phyloP scores from a whole-genome alignment of 2,329 filamentous ascomycete species.

The Ploettnerulaceae sp. region DNA sequence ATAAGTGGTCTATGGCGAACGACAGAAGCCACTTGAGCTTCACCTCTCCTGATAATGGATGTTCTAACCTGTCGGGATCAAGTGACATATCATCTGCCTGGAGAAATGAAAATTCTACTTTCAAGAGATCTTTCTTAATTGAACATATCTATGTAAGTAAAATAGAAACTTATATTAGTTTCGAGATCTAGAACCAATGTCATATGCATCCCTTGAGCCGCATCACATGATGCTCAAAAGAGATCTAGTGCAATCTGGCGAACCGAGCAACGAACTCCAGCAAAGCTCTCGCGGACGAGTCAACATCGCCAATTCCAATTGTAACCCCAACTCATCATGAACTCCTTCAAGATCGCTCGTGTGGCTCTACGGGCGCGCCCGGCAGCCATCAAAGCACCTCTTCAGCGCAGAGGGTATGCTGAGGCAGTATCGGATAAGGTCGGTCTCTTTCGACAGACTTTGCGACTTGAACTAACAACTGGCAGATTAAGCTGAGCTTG shows the following conservation, averaged over 20 bases:
- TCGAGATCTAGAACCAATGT: too few relatives aligned
- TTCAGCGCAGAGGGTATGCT: conserved; percentile 87
- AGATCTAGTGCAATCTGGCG: not conserved
- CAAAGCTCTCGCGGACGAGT: conserved; percentile 24
- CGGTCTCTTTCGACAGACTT: conserved; percentile 35
- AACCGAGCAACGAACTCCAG: conserved; percentile 14
- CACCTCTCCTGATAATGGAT: too few relatives aligned
- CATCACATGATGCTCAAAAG: conserved; percentile 6
- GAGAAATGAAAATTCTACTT: too few relatives aligned
- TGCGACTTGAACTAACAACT: conserved; percentile 27
- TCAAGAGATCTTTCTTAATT: too few relatives aligned
- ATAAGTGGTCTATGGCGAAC: too few relatives aligned
- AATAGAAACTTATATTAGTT: too few relatives aligned
- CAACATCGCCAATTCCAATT: conserved; percentile 40
- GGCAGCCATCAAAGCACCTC: conserved; percentile 66
- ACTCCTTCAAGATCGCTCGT: conserved; percentile 88
- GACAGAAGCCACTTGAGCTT: too few relatives aligned
- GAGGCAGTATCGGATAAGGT: conserved; percentile 81
- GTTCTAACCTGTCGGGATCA: too few relatives aligned
- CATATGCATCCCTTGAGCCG: not conserved
- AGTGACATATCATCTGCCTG: too few relatives aligned
- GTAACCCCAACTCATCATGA: conserved; percentile 61
- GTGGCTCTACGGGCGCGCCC: conserved; percentile 81
- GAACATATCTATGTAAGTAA: too few relatives aligned
- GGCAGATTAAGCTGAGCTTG: conserved; percentile 91